Evolutionary conservation across 805 yeast species (phyloP).

Genomic region (Priceomyces melissophilus): DNA sequence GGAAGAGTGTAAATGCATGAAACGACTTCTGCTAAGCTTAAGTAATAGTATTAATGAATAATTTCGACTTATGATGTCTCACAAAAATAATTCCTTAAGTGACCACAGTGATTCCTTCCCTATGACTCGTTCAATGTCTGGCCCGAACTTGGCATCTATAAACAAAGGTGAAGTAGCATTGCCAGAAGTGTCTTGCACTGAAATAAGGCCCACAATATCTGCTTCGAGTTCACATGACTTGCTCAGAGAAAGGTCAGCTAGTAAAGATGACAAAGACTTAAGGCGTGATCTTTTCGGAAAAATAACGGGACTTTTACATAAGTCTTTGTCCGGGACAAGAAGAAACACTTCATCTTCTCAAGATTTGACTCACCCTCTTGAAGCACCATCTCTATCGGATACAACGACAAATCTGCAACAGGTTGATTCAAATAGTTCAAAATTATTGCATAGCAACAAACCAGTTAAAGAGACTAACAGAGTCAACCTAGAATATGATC

Average conservation of each 20-base stretch:
- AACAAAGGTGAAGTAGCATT: too few species aligned
- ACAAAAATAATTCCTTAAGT: too few species aligned
- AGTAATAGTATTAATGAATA: too few species aligned
- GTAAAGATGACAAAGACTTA: slow-evolving; percentile 7
- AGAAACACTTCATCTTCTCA: slow-evolving; percentile 9
- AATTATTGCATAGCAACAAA: neutral
- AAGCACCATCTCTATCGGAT: slow-evolving; percentile 1
- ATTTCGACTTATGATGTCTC: too few species aligned
- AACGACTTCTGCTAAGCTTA: too few species aligned
- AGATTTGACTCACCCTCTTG: slow-evolving; percentile 3
- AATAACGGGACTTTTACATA: slow-evolving; percentile 29
- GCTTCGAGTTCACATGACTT: too few species aligned
- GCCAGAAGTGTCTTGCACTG: too few species aligned
- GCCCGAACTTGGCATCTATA: too few species aligned
- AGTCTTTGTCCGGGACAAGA: slow-evolving; percentile 18
- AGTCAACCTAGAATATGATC: slow-evolving; percentile 84
- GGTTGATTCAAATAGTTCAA: neutral
- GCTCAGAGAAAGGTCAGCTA: neutral
- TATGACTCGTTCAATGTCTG: too few species aligned
- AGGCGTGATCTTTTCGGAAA: slow-evolving; percentile 28
- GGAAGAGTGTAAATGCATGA: too few species aligned
- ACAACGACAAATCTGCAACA: slow-evolving; percentile 2
- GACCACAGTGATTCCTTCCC: too few species aligned
- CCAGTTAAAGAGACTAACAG: slow-evolving; percentile 78
- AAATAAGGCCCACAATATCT: too few species aligned